These are phyloP conservation scores for Geotrichum klebahnii DNA, from an alignment of 1,139 yeast genomes.

Conservation along the genomic window DNA sequence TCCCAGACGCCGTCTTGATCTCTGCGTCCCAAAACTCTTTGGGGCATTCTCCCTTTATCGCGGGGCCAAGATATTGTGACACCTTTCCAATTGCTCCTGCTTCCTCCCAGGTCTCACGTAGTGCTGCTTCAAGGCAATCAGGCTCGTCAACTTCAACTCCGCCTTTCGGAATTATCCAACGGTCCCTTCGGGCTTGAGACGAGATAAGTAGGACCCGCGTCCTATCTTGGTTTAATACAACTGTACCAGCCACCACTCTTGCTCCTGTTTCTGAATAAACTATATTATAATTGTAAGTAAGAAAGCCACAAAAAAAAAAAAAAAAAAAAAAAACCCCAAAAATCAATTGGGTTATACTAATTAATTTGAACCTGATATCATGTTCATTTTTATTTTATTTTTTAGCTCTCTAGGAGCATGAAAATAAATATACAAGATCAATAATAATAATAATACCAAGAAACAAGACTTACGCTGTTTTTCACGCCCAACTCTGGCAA, in stretches of 20 bases:
- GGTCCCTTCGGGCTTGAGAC: constrained; percentile 59
- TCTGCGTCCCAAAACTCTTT: constrained; percentile 51
- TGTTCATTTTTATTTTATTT: no score
- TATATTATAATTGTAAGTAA: constrained; percentile 28
- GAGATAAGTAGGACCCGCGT: constrained; percentile 70
- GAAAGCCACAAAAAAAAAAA: background rate
- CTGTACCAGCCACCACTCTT: constrained; percentile 85
- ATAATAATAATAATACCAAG: background rate
- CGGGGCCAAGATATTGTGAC: constrained; percentile 48
- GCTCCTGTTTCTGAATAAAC: constrained; percentile 61
- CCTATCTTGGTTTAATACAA: constrained; percentile 57
- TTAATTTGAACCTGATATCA: no score
- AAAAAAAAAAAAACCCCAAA: background rate
- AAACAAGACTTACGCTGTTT: constrained; percentile 39
- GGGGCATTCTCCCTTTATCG: constrained; percentile 66
- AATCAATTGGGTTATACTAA: background rate
- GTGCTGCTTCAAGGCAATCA: constrained; percentile 52
- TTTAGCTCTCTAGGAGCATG: background rate
- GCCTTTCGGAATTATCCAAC: constrained; percentile 93
- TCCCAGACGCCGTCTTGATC: constrained; percentile 27
- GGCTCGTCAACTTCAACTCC: constrained; percentile 87
- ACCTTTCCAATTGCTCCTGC: constrained; percentile 80
- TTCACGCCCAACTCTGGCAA: constrained; percentile 46
- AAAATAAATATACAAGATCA: background rate
- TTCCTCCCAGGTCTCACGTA: constrained; percentile 96